A percentile compares a stretch with the other conserved stretches of the same genome.
Conservation (phyloP, 805 yeast genomes). For the Nakazawaea peltata region DNA sequence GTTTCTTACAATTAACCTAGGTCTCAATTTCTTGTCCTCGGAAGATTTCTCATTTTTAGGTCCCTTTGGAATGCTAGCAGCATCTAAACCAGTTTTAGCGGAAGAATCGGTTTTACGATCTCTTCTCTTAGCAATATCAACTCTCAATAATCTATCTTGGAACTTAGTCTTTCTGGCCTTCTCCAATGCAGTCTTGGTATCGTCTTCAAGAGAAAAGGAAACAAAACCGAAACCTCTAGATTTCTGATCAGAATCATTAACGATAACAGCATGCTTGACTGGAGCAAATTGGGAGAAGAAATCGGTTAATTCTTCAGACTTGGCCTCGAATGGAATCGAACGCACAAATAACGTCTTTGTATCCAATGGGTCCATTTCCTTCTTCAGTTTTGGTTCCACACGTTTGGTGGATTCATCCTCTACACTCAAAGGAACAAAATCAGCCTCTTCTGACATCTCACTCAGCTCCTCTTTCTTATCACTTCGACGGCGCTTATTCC, state of each 20-base stretch:
- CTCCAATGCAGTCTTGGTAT: constrained; percentile 66
- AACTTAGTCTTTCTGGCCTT: constrained; percentile 61
- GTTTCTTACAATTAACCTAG: constrained; percentile 83
- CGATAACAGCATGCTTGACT: constrained; percentile 90
- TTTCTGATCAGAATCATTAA: constrained; percentile 63
- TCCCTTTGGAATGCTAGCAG: too few species aligned
- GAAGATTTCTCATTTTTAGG: constrained; percentile 8
- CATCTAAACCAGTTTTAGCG: constrained; percentile 13
- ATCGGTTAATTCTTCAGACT: constrained; percentile 73
- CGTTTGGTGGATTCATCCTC: constrained; percentile 1
- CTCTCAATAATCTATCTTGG: constrained; percentile 56
- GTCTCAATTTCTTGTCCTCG: constrained; percentile 66
- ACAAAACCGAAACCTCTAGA: constrained; percentile 97
- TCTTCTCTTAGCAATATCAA: constrained; percentile 90
- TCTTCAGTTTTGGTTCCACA: constrained; percentile 3
- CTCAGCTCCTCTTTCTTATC: too few species aligned
- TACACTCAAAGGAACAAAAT: too few species aligned
- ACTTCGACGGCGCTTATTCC: too few species aligned
- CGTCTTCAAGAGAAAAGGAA: constrained; percentile 78
- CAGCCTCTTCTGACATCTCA: background rate
- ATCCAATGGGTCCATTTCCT: constrained; percentile 29
- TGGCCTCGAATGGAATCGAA: constrained; percentile 71
- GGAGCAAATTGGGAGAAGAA: constrained; percentile 91
- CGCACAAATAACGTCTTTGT: constrained; percentile 77
- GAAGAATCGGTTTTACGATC: constrained; percentile 43